phyloP scores from a whole-genome alignment of 2,329 filamentous ascomycete species.

The Drechslerella stenobrocha region DNA sequence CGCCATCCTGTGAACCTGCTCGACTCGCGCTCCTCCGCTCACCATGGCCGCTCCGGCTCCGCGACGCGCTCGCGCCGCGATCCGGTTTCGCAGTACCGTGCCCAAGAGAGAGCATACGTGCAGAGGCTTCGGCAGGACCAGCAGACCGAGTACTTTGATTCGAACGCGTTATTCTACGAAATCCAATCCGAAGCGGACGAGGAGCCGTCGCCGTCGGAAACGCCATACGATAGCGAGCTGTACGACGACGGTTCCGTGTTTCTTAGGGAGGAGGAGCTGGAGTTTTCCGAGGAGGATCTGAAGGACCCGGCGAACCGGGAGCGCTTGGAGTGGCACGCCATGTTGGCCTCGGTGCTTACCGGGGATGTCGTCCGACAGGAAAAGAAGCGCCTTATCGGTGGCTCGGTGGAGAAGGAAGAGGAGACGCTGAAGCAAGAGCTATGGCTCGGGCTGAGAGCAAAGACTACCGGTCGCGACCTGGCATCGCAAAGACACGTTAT shows the following conservation, averaged over 20 bases:
- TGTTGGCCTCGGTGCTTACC: slow-evolving; percentile 92
- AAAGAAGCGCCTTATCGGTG: slow-evolving; percentile 90
- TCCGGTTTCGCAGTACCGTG: slow-evolving; percentile 73
- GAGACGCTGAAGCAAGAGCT: slow-evolving; percentile 66
- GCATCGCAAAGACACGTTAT: slow-evolving; percentile 83
- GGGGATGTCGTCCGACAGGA: slow-evolving; percentile 97
- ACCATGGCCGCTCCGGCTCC: slow-evolving; percentile 60
- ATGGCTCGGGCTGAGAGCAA: slow-evolving; percentile 85
- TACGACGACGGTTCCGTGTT: slow-evolving; percentile 71
- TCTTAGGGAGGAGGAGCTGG: slow-evolving; percentile 71
- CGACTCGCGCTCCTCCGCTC: slow-evolving; percentile 56
- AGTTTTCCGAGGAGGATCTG: slow-evolving; percentile 85
- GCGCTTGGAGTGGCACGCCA: slow-evolving; percentile 94
- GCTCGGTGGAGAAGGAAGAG: slow-evolving; percentile 66
- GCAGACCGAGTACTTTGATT: slow-evolving; percentile 69
- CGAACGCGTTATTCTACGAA: slow-evolving; percentile 61
- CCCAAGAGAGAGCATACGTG: slow-evolving; percentile 92
- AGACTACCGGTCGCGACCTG: slow-evolving; percentile 78
- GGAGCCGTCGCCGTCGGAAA: slow-evolving; percentile 82
- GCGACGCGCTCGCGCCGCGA: slow-evolving; percentile 63
- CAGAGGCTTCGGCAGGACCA: slow-evolving; percentile 84
- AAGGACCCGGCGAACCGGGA: slow-evolving; percentile 86
- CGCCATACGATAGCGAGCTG: slow-evolving; percentile 76
- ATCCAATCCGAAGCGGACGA: slow-evolving; percentile 84
- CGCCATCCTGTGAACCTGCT: slow-evolving; percentile 55